Evolutionary conservation across 164 flowering plant species (phyloP).

Genomic region (Tetrastigma voinierianum): DNA sequence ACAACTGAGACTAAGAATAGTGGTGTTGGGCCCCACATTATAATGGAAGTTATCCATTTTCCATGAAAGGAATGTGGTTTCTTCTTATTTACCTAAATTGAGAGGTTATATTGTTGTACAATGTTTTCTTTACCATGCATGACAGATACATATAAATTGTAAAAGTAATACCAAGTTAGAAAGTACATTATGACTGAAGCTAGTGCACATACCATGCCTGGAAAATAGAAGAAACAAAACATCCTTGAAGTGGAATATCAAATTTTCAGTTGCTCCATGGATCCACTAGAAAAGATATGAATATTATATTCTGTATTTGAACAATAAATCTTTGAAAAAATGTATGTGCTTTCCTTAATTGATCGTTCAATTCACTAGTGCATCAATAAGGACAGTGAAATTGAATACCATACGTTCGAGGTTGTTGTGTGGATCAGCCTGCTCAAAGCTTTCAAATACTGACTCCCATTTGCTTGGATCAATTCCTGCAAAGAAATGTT

Average conservation of each 20-base stretch:
- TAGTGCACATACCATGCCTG: slow-evolving; percentile 99
- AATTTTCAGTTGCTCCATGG: neutral
- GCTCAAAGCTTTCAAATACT: slow-evolving; percentile 98
- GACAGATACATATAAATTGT: neutral
- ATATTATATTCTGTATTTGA: neutral
- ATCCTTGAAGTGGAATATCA: slow-evolving; percentile 5
- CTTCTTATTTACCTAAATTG: neutral
- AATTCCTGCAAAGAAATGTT: slow-evolving; percentile 51
- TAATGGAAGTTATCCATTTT: too few relatives aligned
- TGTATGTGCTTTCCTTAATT: too few relatives aligned
- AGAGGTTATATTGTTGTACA: neutral
- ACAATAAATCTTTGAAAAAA: too few relatives aligned
- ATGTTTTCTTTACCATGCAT: neutral
- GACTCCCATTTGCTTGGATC: slow-evolving; percentile 98
- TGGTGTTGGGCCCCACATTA: too few relatives aligned
- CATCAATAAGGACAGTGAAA: neutral
- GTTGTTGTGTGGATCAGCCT: slow-evolving; percentile 98
- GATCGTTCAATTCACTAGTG: too few relatives aligned
- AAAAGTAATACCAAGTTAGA: slow-evolving; percentile 68
- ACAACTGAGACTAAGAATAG: too few relatives aligned
- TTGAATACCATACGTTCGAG: slow-evolving; percentile 47
- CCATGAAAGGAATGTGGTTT: neutral
- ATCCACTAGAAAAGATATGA: neutral
- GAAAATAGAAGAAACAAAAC: slow-evolving; percentile 17
- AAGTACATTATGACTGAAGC: too few relatives aligned